A percentile compares a stretch with the other conserved stretches of the same genome.
phyloP scores from a whole-genome alignment of 2,329 filamentous ascomycete genomes.

The Colletotrichum liaoningense region DNA sequence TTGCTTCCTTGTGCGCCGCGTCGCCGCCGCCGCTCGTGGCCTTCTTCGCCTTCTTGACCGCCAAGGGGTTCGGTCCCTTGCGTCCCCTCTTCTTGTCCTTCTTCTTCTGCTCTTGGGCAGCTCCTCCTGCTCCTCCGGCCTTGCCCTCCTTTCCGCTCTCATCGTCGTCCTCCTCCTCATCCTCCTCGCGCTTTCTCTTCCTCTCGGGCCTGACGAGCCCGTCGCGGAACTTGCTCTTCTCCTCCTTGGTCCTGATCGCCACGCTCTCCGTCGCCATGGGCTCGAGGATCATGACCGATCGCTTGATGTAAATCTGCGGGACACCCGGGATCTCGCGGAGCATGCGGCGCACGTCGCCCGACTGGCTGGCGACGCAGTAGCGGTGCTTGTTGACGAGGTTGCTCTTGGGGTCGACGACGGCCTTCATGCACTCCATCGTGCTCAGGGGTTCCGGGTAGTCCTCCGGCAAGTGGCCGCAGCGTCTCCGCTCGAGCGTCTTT shows the following conservation, averaged over 20 bases:
- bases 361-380: slow-evolving; percentile 83
- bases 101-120: slow-evolving; percentile 55
- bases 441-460: slow-evolving; percentile 78
- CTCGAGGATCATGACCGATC: slow-evolving; percentile 78
- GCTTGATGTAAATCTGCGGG: slow-evolving; percentile 81
- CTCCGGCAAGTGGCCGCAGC: slow-evolving; percentile 82
- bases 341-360: slow-evolving; percentile 69
- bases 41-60: slow-evolving; percentile 77
- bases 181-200: slow-evolving; percentile 65
- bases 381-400: slow-evolving; percentile 80
- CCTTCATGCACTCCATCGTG: slow-evolving; percentile 75
- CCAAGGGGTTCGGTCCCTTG: slow-evolving; percentile 78
- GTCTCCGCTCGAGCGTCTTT: slow-evolving; percentile 76
- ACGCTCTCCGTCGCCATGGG: slow-evolving; percentile 79
- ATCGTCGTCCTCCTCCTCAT: slow-evolving; percentile 51
- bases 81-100: slow-evolving; percentile 70
- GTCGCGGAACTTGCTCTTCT: slow-evolving; percentile 79
- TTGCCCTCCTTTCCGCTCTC: slow-evolving; percentile 40
- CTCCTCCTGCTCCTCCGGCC: slow-evolving; percentile 8
- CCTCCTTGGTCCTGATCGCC: slow-evolving; percentile 73
- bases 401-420: slow-evolving; percentile 83
- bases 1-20: slow-evolving; percentile 38
- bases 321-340: slow-evolving; percentile 78
- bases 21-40: slow-evolving; percentile 28
- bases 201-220: slow-evolving; percentile 68